Evolutionary conservation across 2,329 filamentous ascomycete genomes (phyloP).

Genomic region (Ophiocordyceps camponoti-saundersi): DNA sequence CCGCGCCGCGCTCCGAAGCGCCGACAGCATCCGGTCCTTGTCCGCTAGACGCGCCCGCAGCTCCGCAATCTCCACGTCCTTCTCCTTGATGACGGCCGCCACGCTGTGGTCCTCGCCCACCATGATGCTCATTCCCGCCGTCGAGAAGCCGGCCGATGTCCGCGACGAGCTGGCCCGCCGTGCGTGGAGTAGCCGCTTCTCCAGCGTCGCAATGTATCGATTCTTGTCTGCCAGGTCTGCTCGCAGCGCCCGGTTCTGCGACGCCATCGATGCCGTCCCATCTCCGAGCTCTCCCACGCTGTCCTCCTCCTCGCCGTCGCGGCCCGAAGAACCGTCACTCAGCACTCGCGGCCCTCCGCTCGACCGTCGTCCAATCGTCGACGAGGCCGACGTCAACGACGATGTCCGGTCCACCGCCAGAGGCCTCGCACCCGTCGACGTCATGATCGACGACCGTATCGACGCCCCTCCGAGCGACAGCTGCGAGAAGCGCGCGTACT

Average conservation of each 20-base stretch:
- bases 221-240: slow-evolving; percentile 95
- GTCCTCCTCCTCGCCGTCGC: slow-evolving; percentile 44
- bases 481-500: slow-evolving; percentile 44
- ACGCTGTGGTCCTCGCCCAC: slow-evolving; percentile 68
- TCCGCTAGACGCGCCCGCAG: slow-evolving; percentile 81
- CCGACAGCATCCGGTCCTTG: slow-evolving; percentile 84
- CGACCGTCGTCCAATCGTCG: slow-evolving; percentile 39
- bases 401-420: slow-evolving; percentile 47
- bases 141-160: slow-evolving; percentile 56
- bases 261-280: slow-evolving; percentile 61
- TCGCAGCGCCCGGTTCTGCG: slow-evolving; percentile 85
- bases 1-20: slow-evolving; percentile 68
- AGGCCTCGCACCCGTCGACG: slow-evolving; percentile 34
- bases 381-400: slow-evolving; percentile 48
- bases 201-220: slow-evolving; percentile 83
- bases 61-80: slow-evolving; percentile 83
- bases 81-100: slow-evolving; percentile 60
- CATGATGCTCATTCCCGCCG: slow-evolving; percentile 43
- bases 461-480: slow-evolving; percentile 33
- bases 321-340: slow-evolving; percentile 19
- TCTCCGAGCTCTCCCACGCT: slow-evolving; percentile 71
- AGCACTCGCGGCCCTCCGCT: slow-evolving; percentile 25
- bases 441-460: slow-evolving; percentile 51
- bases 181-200: slow-evolving; percentile 82
- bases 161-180: slow-evolving; percentile 78